A percentile compares a stretch with the other conserved stretches of the same genome.
phyloP scores from a whole-genome alignment of 164 flowering plant genomes.

The Kalanchoe fedtschenkoi region DNA sequence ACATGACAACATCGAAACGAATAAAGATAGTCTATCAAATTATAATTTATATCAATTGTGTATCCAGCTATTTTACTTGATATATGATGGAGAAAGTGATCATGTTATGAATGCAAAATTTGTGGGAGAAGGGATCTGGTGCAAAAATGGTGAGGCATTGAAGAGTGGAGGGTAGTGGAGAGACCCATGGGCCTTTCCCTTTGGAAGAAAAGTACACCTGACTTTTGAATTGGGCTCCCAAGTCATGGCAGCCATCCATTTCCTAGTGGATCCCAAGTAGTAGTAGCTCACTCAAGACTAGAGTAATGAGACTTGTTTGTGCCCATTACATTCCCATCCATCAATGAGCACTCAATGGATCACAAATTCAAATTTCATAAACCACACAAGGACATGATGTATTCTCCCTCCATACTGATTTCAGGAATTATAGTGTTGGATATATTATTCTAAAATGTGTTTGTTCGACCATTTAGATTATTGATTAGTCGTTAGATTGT shows the following conservation, averaged over 20 bases:
- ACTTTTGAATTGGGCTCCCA: slow-evolving; percentile 4
- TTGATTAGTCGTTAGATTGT: too few relatives aligned
- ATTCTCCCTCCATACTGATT: too few relatives aligned
- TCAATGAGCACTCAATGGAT: not conserved
- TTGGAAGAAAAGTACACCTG: slow-evolving; percentile 9
- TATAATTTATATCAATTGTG: too few relatives aligned
- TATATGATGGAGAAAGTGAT: not conserved
- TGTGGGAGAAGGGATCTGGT: slow-evolving; percentile 6
- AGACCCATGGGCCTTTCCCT: slow-evolving; percentile 5
- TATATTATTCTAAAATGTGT: too few relatives aligned
- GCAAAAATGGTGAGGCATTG: slow-evolving; percentile 4
- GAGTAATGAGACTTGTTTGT: not conserved
- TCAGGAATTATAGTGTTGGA: too few relatives aligned
- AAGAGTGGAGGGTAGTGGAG: slow-evolving; percentile 2
- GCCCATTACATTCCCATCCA: not conserved
- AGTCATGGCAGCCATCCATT: slow-evolving; percentile 3
- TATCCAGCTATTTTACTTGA: not conserved
- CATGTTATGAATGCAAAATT: not conserved
- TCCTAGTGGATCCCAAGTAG: not conserved
- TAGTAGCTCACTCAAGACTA: not conserved
- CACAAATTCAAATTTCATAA: not conserved
- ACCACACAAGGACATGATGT: too few relatives aligned
- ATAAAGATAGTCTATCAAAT: too few relatives aligned
- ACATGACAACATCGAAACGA: too few relatives aligned
- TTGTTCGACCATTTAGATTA: too few relatives aligned